Conservation (phyloP, 257 asterid species). For the Solanum piurae region DNA sequence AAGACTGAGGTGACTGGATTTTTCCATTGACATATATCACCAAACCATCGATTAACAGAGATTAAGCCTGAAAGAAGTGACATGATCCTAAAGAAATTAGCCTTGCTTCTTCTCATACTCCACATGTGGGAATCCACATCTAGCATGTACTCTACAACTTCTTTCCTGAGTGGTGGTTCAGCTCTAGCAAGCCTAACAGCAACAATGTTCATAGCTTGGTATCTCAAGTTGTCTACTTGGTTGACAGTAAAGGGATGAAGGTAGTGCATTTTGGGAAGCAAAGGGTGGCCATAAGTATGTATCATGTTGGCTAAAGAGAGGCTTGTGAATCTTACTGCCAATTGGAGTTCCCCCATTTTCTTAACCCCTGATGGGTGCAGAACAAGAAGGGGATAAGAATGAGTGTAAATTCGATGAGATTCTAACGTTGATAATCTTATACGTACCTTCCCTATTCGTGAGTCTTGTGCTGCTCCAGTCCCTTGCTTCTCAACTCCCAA, state of each 20-base stretch:
- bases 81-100: constrained; percentile 61
- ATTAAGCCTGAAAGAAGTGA: constrained; percentile 37
- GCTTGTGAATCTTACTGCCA: constrained; percentile 57
- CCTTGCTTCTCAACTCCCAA: constrained; percentile 28
- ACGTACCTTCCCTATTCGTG: constrained; percentile 63
- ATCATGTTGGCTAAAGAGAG: constrained; percentile 47
- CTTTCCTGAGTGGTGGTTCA: constrained; percentile 71
- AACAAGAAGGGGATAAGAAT: constrained; percentile 57
- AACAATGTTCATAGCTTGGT: constrained; percentile 66
- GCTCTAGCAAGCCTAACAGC: constrained; percentile 55
- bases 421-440: constrained; percentile 54
- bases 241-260: constrained; percentile 55
- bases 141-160: constrained; percentile 64
- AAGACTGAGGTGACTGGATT: constrained; percentile 45
- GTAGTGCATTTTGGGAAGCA: constrained; percentile 78
- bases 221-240: constrained; percentile 51
- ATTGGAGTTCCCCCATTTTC: constrained; percentile 65
- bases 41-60: constrained; percentile 40
- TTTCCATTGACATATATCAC: constrained; percentile 47
- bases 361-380: constrained; percentile 63
- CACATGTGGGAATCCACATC: constrained; percentile 74
- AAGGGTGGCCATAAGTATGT: constrained; percentile 39
- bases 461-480: constrained; percentile 17
- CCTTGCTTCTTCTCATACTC: constrained; percentile 82
- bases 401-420: constrained; percentile 43